Evolutionary conservation across 192 early-diverging fungal genomes (phyloP), one percentile per base, ranked within the genome.

Genomic region (Backusella circina): DNA sequence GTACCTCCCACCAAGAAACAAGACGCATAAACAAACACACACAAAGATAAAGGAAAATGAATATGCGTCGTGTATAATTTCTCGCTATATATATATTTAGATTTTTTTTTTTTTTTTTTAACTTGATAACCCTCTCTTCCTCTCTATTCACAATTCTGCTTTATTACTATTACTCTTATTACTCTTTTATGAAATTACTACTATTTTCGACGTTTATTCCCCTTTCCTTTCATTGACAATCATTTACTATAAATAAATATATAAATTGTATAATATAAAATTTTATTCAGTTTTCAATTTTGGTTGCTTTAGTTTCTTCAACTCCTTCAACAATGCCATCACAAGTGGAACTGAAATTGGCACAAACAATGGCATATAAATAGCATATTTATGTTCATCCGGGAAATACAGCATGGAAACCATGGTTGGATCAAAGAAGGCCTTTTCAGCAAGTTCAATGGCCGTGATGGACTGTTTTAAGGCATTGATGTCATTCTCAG

Each of bases 401-500:
- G 98, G 98, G 84, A 99, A 99, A 77, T 99, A 99, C 5, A 98
- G 85, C 90, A 98, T 89, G 5, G 95, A 92, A 0, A 99, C 95
- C 98, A 99, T 98, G 12, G 95, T 95, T 0, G 96, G 96, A 77
- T 99, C 95, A 88, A 98, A 98, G 78, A 99, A 99, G 5, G 98
- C 97, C 3, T 84, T 84, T 83, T 98, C 96, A 2, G 97, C 87
- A 15, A 86, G 70, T 32, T 80, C 80, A 7, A 96, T 80, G 0
- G 94, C 97, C 6, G 77, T 69, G 7, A 89, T 84, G 2, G 95
- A 90, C 30, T 87, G 78, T 12, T 78, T 31, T 21, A 91, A 86
- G 0, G 95, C 93, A 13, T 73, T 36, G 7, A 79, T 65, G 71
- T 89, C 84, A 28, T 75, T 74, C 16, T 76, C 82, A 18, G 65